Percentiles rank a stretch among this genome's conserved stretches.
These are phyloP conservation scores for Raphanus hybrid DNA, from an alignment of 441 rosid species.

Conservation along the genomic window DNA sequence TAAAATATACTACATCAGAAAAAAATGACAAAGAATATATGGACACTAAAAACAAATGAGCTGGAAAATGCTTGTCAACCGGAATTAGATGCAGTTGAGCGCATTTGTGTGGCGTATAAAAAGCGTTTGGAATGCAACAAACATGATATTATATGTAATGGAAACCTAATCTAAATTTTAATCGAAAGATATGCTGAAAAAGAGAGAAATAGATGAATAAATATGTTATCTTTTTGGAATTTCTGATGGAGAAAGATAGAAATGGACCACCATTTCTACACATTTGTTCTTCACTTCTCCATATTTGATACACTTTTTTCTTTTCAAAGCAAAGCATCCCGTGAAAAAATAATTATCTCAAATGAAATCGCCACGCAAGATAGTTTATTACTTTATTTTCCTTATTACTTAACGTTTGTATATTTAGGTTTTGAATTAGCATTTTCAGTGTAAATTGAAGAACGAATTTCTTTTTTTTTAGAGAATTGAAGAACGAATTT, in stretches of 20 bases:
- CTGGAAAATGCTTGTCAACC: background rate
- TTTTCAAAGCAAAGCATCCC: constrained; percentile 23
- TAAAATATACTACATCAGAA: background rate
- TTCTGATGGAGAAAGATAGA: constrained; percentile 27
- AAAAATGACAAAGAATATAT: background rate
- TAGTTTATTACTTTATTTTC: background rate
- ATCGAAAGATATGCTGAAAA: background rate
- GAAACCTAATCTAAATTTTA: constrained; percentile 10
- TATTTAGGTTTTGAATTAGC: background rate
- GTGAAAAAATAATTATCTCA: constrained; percentile 4
- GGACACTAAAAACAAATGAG: background rate
- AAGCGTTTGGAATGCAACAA: constrained; percentile 18
- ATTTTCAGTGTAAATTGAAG: background rate
- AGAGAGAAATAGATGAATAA: background rate
- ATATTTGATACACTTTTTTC: constrained; percentile 2
- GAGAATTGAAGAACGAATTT: too few relatives aligned
- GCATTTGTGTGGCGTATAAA: background rate
- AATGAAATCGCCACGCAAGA: background rate
- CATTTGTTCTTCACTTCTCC: constrained; percentile 24
- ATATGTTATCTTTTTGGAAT: constrained; percentile 23
- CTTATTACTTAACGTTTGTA: background rate
- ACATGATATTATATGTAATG: constrained; percentile 1
- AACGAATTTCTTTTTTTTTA: background rate
- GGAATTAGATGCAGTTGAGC: background rate
- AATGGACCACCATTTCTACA: constrained; percentile 31